Conservation (phyloP, 176 grass and related monocot genomes). For the Zizania latifolia region DNA sequence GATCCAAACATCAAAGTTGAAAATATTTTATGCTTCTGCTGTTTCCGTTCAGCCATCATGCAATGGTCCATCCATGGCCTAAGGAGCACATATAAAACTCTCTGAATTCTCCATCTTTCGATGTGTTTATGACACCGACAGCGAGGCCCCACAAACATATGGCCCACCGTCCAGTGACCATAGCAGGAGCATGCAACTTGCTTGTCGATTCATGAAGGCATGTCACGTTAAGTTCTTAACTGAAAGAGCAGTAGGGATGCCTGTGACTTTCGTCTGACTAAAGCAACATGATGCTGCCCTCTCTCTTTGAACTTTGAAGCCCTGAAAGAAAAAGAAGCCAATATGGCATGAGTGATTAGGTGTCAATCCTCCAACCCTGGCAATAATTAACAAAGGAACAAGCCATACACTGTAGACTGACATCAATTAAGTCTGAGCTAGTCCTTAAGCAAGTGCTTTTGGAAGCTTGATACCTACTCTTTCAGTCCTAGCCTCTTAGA, state of each 20-base stretch:
- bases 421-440: conserved; percentile 18
- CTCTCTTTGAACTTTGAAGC: no score
- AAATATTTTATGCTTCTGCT: not conserved
- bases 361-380: conserved; percentile 19
- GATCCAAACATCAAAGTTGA: not conserved
- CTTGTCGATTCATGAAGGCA: not conserved
- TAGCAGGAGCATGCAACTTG: not conserved
- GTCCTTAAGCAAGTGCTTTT: conserved; percentile 15
- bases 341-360: no score
- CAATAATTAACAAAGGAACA: conserved; percentile 34
- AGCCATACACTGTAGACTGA: no score
- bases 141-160: not conserved
- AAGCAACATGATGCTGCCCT: no score
- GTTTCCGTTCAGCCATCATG: no score
- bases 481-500: not conserved
- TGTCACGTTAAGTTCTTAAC: no score
- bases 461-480: conserved; percentile 31
- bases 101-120: not conserved
- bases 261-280: not conserved
- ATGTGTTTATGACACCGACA: not conserved
- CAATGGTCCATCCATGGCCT: not conserved
- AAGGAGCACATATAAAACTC: not conserved
- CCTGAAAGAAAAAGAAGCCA: no score
- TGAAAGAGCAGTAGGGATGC: not conserved
- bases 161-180: not conserved